These are phyloP conservation scores for Beauveria sp. DNA, from an alignment of 2,329 filamentous ascomycete species.

Conservation along the genomic window DNA sequence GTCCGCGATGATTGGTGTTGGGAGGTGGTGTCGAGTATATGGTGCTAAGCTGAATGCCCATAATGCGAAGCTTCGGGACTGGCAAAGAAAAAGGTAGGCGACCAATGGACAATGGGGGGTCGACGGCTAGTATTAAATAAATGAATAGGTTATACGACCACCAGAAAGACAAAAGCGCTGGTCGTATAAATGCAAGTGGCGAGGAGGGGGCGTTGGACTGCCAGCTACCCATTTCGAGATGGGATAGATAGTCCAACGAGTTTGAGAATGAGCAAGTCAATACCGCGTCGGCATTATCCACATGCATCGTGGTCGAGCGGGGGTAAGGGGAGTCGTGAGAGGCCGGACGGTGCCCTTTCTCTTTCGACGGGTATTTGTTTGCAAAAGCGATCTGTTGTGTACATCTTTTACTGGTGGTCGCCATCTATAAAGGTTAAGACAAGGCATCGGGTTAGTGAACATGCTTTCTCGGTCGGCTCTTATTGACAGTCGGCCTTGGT, in stretches of 20 bases:
- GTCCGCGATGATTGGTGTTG: neutral
- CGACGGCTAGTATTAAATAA: constrained; percentile 10
- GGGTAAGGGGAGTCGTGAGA: neutral
- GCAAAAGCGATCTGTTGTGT: neutral
- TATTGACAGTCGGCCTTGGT: neutral
- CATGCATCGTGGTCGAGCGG: neutral
- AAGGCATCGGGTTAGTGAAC: neutral
- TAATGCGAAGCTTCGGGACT: neutral
- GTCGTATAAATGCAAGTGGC: constrained; percentile 8
- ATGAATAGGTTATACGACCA: constrained; percentile 5
- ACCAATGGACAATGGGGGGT: neutral
- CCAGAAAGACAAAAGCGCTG: neutral
- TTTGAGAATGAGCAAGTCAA: neutral
- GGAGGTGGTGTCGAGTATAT: neutral
- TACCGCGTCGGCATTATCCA: neutral
- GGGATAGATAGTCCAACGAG: constrained; percentile 5
- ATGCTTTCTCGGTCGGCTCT: neutral
- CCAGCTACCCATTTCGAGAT: neutral
- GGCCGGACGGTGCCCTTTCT: neutral
- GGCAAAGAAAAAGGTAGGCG: neutral
- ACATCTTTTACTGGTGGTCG: constrained; percentile 13
- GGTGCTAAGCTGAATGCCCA: neutral
- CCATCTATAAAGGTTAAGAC: constrained; percentile 12
- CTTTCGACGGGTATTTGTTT: neutral
- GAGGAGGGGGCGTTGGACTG: neutral